Evolutionary conservation across 2,329 filamentous ascomycete genomes (phyloP).

Genomic region (Arthrobotrys iridis): DNA sequence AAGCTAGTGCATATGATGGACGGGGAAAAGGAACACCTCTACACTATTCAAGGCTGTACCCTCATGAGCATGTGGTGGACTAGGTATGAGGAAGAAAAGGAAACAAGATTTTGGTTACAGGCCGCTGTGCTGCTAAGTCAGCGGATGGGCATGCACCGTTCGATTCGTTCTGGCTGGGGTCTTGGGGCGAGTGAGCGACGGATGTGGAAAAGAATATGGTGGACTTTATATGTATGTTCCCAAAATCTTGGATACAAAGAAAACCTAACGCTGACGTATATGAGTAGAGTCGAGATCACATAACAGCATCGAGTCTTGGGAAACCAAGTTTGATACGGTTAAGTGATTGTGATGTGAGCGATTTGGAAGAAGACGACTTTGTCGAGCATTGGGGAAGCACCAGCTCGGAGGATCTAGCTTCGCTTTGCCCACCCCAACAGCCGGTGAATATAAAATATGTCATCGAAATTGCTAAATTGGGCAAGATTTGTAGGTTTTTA

Average conservation of each 20-base stretch:
- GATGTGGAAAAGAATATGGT: conserved; percentile 54
- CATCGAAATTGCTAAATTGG: conserved; percentile 40
- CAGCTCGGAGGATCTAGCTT: conserved; percentile 17
- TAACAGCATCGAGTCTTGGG: conserved; percentile 51
- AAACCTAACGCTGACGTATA: not conserved
- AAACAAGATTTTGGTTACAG: conserved; percentile 50
- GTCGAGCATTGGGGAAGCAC: conserved; percentile 36
- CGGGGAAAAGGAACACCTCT: conserved; percentile 48
- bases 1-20: conserved; percentile 53
- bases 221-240: conserved; percentile 51
- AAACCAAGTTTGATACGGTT: conserved; percentile 44
- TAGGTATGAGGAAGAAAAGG: conserved; percentile 50
- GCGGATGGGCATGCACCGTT: conserved; percentile 52
- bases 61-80: conserved; percentile 54
- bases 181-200: conserved; percentile 47
- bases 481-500: conserved; percentile 41
- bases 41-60: conserved; percentile 48
- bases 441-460: conserved; percentile 44
- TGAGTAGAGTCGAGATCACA: conserved; percentile 46
- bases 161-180: conserved; percentile 42
- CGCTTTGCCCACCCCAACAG: conserved; percentile 36
- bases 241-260: not conserved
- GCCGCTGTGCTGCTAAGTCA: conserved; percentile 45
- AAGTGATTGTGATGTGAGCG: conserved; percentile 42
- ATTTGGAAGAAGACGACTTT: conserved; percentile 48